Percentiles rank a stretch among this genome's conserved stretches.
phyloP scores from a whole-genome alignment of 352 stramenopile species.

The Globisporangium irregulare region DNA sequence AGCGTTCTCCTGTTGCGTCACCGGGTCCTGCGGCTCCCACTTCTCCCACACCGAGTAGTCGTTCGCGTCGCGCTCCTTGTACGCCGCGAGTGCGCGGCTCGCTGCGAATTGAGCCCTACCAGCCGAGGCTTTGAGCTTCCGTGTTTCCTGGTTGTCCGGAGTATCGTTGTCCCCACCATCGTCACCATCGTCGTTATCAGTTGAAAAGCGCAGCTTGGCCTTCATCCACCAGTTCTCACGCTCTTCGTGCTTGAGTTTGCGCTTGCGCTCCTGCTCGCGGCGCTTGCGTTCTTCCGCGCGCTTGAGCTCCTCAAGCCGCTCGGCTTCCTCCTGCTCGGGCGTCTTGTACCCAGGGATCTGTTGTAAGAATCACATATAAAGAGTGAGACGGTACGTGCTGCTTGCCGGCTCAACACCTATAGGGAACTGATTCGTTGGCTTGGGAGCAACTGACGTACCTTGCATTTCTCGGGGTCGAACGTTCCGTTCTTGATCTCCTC shows the following conservation, averaged over 20 bases:
- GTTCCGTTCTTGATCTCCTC: constrained; percentile 80
- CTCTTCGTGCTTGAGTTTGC: constrained; percentile 53
- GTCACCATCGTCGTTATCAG: constrained; percentile 19
- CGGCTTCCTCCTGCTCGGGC: constrained; percentile 60
- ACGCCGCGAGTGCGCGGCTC: constrained; percentile 62
- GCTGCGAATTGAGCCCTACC: constrained; percentile 26
- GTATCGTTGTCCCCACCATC: background rate
- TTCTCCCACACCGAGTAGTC: constrained; percentile 78
- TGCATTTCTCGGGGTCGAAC: constrained; percentile 71
- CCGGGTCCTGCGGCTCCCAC: constrained; percentile 75
- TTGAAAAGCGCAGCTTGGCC: constrained; percentile 52
- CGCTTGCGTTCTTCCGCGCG: constrained; percentile 38
- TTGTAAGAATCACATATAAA: background rate
- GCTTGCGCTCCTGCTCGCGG: constrained; percentile 39
- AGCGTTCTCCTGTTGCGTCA: constrained; percentile 57
- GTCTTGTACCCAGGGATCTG: constrained; percentile 80
- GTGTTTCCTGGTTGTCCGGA: constrained; percentile 19
- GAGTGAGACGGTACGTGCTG: background rate
- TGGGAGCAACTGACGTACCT: constrained; percentile 23
- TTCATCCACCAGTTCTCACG: constrained; percentile 64
- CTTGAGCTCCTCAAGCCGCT: constrained; percentile 34
- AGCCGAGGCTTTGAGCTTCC: background rate
- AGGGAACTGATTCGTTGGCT: background rate
- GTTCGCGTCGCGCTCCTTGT: constrained; percentile 75
- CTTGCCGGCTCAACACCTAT: background rate